These are phyloP conservation scores for Leucocoprinus birnbaumii DNA, from an alignment of 768 basidiomycete species.

Conservation along the genomic window DNA sequence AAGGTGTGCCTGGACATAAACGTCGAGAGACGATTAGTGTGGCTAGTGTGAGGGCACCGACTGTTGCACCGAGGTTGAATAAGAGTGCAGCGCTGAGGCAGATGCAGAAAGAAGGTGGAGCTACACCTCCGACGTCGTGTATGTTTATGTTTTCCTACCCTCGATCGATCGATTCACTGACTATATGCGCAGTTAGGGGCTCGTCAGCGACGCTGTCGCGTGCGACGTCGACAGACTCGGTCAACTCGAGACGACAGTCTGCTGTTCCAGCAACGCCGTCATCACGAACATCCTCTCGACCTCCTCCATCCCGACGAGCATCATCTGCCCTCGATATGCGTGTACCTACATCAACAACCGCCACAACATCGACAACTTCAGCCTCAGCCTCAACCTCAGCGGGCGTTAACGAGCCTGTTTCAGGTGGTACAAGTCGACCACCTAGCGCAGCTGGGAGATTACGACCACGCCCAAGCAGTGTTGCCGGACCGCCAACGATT, in stretches of 20 bases:
- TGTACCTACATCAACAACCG: not conserved
- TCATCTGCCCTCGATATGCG: conserved; percentile 4
- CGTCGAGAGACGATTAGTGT: conserved; percentile 73
- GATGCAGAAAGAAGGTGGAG: conserved; percentile 47
- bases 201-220: conserved; percentile 42
- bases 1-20: conserved; percentile 85
- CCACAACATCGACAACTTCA: no score
- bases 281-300: conserved; percentile 24
- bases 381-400: not conserved
- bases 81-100: conserved; percentile 68
- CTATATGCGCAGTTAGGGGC: conserved; percentile 39
- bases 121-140: conserved; percentile 65
- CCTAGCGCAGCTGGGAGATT: conserved; percentile 25
- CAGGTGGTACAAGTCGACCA: no score
- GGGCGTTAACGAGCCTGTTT: not conserved
- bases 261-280: conserved; percentile 18
- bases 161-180: not conserved
- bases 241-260: conserved; percentile 19
- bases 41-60: conserved; percentile 61
- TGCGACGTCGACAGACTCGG: conserved; percentile 37
- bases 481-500: conserved; percentile 56
- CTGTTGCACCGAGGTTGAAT: conserved; percentile 69
- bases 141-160: conserved; percentile 27
- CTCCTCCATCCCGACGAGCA: conserved; percentile 14
- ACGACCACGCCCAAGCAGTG: conserved; percentile 55